phyloP scores from a whole-genome alignment of 192 early-diverging fungal genomes.

The Coemansia sp. region DNA sequence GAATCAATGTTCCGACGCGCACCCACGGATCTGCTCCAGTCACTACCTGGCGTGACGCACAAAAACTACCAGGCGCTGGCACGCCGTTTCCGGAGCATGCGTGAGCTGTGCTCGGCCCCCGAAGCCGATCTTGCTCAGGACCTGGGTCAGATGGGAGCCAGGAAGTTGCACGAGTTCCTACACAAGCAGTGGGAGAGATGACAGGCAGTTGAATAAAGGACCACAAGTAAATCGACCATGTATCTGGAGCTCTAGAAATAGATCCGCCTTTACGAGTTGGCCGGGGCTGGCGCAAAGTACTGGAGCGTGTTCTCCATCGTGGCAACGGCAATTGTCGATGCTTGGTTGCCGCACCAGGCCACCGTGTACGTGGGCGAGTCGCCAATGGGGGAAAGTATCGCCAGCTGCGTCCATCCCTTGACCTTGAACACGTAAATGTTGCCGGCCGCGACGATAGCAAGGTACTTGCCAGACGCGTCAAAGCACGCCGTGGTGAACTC shows the following conservation, averaged over 20 bases:
- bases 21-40: slow-evolving; percentile 73
- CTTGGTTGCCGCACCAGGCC: not conserved
- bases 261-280: too few species aligned
- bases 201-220: too few species aligned
- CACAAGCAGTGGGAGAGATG: slow-evolving; percentile 20
- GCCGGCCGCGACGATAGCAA: slow-evolving; percentile 64
- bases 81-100: slow-evolving; percentile 56
- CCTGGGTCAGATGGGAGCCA: slow-evolving; percentile 60
- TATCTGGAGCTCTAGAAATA: too few species aligned
- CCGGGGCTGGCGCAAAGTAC: slow-evolving; percentile 3
- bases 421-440: slow-evolving; percentile 59
- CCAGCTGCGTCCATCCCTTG: slow-evolving; percentile 55
- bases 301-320: slow-evolving; percentile 17
- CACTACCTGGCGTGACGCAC: slow-evolving; percentile 78
- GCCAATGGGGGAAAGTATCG: not conserved
- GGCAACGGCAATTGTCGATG: slow-evolving; percentile 3
- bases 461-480: slow-evolving; percentile 79
- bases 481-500: slow-evolving; percentile 48
- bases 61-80: slow-evolving; percentile 77
- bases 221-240: too few species aligned
- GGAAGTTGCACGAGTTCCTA: slow-evolving; percentile 63
- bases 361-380: not conserved
- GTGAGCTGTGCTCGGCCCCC: slow-evolving; percentile 54
- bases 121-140: slow-evolving; percentile 45
- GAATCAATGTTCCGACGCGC: slow-evolving; percentile 64